Evolutionary conservation across 73 alveolate species (phyloP).

Genomic region (Urostyla sp.): DNA sequence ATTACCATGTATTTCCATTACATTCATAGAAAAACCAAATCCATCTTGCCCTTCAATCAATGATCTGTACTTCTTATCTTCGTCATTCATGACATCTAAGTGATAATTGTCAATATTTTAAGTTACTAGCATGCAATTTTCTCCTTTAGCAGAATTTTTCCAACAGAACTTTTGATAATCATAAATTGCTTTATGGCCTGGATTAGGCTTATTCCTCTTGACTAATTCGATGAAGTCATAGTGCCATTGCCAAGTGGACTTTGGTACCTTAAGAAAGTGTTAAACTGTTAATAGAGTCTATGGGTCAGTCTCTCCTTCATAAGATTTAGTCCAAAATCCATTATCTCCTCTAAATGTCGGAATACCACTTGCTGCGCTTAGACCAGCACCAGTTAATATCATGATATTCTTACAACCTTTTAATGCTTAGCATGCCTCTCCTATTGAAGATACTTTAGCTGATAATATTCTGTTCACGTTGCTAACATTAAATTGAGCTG

Average conservation of each 20-base stretch:
- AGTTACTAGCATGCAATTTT: constrained; percentile 52
- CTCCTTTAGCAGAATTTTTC: not conserved
- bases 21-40: constrained; percentile 27
- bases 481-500: not conserved
- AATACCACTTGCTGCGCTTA: constrained; percentile 82
- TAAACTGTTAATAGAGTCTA: constrained; percentile 20
- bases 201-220: constrained; percentile 66
- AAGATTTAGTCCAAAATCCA: constrained; percentile 77
- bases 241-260: constrained; percentile 66
- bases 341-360: constrained; percentile 83
- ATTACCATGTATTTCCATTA: constrained; percentile 73
- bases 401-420: constrained; percentile 30
- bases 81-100: constrained; percentile 2
- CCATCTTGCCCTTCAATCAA: constrained; percentile 34
- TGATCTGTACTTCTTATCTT: not conserved
- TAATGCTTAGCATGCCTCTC: constrained; percentile 50
- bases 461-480: constrained; percentile 2
- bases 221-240: constrained; percentile 59
- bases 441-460: not conserved
- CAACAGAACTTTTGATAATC: constrained; percentile 57
- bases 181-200: constrained; percentile 61
- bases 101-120: constrained; percentile 70
- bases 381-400: constrained; percentile 79
- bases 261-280: constrained; percentile 45
- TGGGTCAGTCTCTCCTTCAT: constrained; percentile 62